These are phyloP conservation scores for Phialemoniopsis sp. DNA, from an alignment of 2,329 filamentous ascomycete species.

Conservation along the genomic window DNA sequence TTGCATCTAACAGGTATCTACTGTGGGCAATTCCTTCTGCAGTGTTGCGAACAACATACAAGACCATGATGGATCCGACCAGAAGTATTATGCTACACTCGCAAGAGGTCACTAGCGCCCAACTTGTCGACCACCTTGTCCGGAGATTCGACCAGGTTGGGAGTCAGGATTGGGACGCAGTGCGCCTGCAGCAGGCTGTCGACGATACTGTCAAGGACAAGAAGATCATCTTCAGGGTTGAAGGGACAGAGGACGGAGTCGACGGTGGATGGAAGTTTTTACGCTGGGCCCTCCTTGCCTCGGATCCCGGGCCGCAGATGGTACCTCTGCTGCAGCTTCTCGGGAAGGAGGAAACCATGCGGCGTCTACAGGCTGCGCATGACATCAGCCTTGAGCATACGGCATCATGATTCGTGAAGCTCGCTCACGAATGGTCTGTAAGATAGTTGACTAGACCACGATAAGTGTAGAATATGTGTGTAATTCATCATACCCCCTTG, in stretches of 20 bases:
- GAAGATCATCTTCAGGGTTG: not conserved
- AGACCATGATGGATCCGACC: not conserved
- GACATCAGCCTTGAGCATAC: too few species aligned
- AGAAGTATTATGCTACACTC: constrained; percentile 1
- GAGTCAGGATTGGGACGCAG: constrained; percentile 7
- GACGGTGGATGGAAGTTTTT: constrained; percentile 17
- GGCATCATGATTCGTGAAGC: too few species aligned
- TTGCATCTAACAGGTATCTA: constrained; percentile 16
- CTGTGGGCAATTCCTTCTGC: constrained; percentile 15
- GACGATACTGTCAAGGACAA: constrained; percentile 1
- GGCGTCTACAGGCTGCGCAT: constrained; percentile 13
- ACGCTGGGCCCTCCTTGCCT: constrained; percentile 22
- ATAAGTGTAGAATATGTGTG: too few species aligned
- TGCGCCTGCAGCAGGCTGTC: constrained; percentile 3
- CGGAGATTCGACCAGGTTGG: constrained; percentile 6
- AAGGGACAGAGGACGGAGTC: not conserved
- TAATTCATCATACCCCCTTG: too few species aligned
- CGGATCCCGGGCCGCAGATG: constrained; percentile 16
- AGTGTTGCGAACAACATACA: constrained; percentile 4
- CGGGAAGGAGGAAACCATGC: constrained; percentile 20
- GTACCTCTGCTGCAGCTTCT: constrained; percentile 18
- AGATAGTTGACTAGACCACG: too few species aligned
- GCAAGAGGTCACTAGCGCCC: not conserved
- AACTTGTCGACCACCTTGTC: constrained; percentile 5
- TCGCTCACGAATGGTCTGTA: too few species aligned